Percentiles rank a stretch among this genome's conserved stretches.
These are phyloP conservation scores for Trichoderma asperelloides DNA, from an alignment of 495 filamentous ascomycete genomes.

Conservation along the genomic window DNA sequence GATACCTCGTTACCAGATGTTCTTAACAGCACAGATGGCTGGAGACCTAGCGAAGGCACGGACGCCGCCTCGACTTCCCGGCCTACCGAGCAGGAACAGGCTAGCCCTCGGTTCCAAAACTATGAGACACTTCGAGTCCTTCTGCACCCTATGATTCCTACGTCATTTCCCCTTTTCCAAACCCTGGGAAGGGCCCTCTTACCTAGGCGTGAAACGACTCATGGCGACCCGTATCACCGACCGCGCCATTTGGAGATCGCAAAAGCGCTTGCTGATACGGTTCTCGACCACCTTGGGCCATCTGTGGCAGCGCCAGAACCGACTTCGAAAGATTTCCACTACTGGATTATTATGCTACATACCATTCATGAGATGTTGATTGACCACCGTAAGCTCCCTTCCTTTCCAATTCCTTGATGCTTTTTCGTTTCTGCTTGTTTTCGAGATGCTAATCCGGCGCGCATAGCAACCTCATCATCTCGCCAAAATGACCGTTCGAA, in stretches of 20 bases:
- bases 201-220: constrained; percentile 45
- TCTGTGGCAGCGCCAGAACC: constrained; percentile 15
- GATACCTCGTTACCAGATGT: background rate
- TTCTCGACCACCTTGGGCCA: constrained; percentile 52
- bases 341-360: constrained; percentile 72
- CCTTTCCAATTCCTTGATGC: background rate
- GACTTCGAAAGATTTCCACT: constrained; percentile 50
- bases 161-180: constrained; percentile 69
- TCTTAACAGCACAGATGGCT: background rate
- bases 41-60: background rate
- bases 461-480: constrained; percentile 9
- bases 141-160: constrained; percentile 61
- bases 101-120: constrained; percentile 57
- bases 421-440: background rate
- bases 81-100: constrained; percentile 27
- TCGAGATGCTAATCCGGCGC: background rate
- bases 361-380: constrained; percentile 70
- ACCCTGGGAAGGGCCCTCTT: constrained; percentile 70
- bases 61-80: constrained; percentile 4
- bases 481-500: constrained; percentile 47
- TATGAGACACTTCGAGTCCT: constrained; percentile 65
- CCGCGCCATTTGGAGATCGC: constrained; percentile 65
- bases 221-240: constrained; percentile 35
- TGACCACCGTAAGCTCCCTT: constrained; percentile 30
- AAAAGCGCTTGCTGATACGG: constrained; percentile 63